phyloP scores from a whole-genome alignment of 805 yeast species.

The Torulaspora delbrueckii region DNA sequence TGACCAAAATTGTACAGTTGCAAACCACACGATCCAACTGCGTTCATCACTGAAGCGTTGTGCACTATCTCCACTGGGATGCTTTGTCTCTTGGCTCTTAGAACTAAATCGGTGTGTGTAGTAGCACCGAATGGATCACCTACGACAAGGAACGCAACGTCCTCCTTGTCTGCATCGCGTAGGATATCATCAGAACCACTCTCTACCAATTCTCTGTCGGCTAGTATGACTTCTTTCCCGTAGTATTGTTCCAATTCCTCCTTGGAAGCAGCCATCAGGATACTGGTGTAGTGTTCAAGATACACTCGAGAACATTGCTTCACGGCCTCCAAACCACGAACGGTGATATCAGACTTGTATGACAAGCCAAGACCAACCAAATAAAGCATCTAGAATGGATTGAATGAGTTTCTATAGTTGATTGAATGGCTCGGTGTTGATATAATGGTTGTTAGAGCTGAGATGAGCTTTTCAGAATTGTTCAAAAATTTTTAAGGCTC shows the following conservation, averaged over 20 bases:
- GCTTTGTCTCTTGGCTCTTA: conserved; percentile 81
- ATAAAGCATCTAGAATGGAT: conserved; percentile 59
- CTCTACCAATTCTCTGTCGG: conserved; percentile 94
- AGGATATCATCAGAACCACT: conserved; percentile 79
- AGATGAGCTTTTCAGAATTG: conserved; percentile 8
- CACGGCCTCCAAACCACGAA: conserved; percentile 84
- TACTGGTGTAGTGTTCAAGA: conserved; percentile 91
- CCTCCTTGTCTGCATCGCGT: conserved; percentile 69
- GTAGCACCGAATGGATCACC: conserved; percentile 99
- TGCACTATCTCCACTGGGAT: conserved; percentile 80
- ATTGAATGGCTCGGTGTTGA: not conserved
- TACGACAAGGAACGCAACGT: conserved; percentile 90
- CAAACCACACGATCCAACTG: conserved; percentile 96
- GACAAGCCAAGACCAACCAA: conserved; percentile 89
- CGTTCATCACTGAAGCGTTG: conserved; percentile 97
- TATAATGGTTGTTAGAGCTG: not conserved
- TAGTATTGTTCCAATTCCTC: conserved; percentile 73
- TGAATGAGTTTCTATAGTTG: not conserved
- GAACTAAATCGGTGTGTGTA: conserved; percentile 89
- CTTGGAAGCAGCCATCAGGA: conserved; percentile 85
- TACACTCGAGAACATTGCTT: conserved; percentile 84
- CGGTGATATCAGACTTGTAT: conserved; percentile 84
- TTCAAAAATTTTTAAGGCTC: conserved; percentile 1
- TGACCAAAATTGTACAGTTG: conserved; percentile 95
- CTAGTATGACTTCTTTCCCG: conserved; percentile 78